These are phyloP conservation scores for Solanum medicagineum DNA, from an alignment of 257 asterid genomes.

Conservation along the genomic window DNA sequence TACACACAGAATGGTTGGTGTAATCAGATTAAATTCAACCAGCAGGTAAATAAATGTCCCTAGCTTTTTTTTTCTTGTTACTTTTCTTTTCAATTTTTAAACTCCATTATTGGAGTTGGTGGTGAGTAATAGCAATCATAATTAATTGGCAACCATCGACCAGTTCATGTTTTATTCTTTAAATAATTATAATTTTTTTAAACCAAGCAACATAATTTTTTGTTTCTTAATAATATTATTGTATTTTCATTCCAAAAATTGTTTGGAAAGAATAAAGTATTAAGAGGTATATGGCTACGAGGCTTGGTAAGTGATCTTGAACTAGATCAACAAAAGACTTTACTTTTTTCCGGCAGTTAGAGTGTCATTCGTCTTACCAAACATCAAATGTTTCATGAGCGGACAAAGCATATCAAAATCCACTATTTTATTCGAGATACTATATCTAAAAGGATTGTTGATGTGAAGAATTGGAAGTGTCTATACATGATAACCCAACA, in stretches of 20 bases:
- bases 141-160: neutral
- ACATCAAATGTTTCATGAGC: no score
- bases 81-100: neutral
- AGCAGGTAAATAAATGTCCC: neutral
- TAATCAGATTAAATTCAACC: neutral
- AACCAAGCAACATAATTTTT: neutral
- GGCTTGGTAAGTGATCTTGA: no score
- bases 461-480: no score
- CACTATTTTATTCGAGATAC: no score
- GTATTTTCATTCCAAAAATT: neutral
- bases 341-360: no score
- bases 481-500: no score
- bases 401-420: no score
- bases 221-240: neutral
- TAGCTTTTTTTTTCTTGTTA: neutral
- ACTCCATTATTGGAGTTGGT: neutral
- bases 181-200: neutral
- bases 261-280: neutral
- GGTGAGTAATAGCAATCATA: neutral
- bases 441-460: no score
- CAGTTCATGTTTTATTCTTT: neutral
- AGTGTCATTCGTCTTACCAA: no score
- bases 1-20: neutral
- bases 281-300: no score
- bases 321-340: no score